Evolutionary conservation across 352 stramenopile genomes (phyloP).

Genomic region (Globisporangium middletonii): DNA sequence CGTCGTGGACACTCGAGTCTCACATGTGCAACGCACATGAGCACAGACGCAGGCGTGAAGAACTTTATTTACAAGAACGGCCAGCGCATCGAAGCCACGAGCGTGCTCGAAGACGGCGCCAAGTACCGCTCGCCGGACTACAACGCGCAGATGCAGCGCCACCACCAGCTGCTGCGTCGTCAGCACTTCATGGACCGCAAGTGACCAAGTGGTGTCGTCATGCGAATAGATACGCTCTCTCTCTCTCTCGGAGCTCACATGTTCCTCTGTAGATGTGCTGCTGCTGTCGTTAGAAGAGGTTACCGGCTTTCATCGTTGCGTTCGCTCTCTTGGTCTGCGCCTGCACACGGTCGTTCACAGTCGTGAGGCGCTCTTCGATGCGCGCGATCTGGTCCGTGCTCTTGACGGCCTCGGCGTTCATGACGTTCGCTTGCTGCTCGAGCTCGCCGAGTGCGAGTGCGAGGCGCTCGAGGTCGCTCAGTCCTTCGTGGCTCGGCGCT

Average conservation of each 20-base stretch:
- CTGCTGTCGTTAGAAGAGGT: conserved; percentile 29
- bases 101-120: conserved; percentile 42
- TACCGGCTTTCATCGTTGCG: conserved; percentile 26
- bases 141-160: conserved; percentile 57
- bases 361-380: conserved; percentile 57
- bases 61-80: conserved; percentile 82
- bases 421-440: conserved; percentile 55
- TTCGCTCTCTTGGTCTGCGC: conserved; percentile 65
- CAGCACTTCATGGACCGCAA: conserved; percentile 87
- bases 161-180: conserved; percentile 71
- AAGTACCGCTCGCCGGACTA: conserved; percentile 73
- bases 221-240: conserved; percentile 2
- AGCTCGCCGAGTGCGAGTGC: conserved; percentile 58
- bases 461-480: conserved; percentile 57
- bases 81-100: conserved; percentile 47
- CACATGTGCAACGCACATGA: background rate
- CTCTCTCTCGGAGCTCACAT: background rate
- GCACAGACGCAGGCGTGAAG: conserved; percentile 55
- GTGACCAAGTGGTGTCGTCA: conserved; percentile 22
- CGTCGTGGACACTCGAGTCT: background rate
- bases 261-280: background rate
- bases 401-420: conserved; percentile 58
- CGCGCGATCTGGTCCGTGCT: conserved; percentile 72
- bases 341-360: conserved; percentile 62
- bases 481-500: conserved; percentile 7